A percentile compares a stretch with the other conserved stretches of the same genome.
phyloP scores from a whole-genome alignment of 495 filamentous ascomycete genomes.

The Terfezia boudieri region DNA sequence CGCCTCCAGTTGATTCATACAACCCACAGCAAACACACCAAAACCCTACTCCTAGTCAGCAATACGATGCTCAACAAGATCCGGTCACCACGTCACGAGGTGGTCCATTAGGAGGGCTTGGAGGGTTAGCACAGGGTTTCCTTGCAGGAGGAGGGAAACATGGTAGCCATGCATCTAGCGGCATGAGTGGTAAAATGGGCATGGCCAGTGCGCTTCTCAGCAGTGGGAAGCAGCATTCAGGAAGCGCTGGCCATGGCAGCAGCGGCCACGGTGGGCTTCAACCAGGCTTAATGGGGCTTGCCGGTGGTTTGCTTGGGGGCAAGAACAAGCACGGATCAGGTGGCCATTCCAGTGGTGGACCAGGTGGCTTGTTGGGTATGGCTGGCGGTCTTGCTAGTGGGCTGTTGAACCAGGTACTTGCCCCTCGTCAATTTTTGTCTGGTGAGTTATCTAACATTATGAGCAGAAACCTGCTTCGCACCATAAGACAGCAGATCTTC shows the following conservation, averaged over 20 bases:
- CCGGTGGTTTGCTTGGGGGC: constrained; percentile 12
- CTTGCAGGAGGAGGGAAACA: constrained; percentile 4
- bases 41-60: constrained; percentile 2
- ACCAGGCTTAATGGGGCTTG: neutral
- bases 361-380: neutral
- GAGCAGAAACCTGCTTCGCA: neutral
- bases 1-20: neutral
- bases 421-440: neutral
- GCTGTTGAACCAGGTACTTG: neutral
- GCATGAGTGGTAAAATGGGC: constrained; percentile 3
- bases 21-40: constrained; percentile 2
- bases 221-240: constrained; percentile 7
- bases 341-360: neutral
- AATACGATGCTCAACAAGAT: constrained; percentile 10
- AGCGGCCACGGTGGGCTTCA: neutral
- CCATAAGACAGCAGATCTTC: neutral
- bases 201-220: constrained; percentile 10
- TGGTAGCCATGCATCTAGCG: constrained; percentile 2
- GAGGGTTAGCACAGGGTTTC: constrained; percentile 12
- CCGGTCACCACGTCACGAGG: constrained; percentile 5
- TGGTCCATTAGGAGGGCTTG: constrained; percentile 4
- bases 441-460: neutral
- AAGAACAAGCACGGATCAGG: constrained; percentile 2
- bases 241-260: neutral
- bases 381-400: neutral